Evolutionary conservation across 345 rosid species (phyloP), one percentile per base, ranked within the genome.

Genomic region (Moringa oleifera): DNA sequence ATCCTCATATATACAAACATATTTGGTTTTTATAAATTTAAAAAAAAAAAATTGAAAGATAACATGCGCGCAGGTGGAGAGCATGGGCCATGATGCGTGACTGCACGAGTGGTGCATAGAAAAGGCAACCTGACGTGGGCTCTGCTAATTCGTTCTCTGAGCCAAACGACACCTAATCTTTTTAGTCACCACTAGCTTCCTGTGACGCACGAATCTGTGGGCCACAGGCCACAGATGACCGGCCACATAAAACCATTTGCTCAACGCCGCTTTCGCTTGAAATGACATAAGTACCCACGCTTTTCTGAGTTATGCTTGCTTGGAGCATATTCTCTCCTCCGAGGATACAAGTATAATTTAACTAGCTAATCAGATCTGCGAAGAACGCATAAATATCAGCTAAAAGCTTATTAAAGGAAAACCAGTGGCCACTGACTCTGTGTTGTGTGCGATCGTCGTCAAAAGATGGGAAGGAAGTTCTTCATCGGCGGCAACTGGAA

Each of bases 401-500:
- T 11, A 28, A 28, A 28, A 28, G 8, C 33, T 8, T 28, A 7
- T 33, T 16, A 11, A 1, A 41, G 13, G 17, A 41, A 41, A 41
- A 41, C 47, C 47, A 41, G 47, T 41, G 17, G 47, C 13, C 47
- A 41, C 47, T 41, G 47, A 16, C 13, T 41, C 12, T 41, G 47
- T 16, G 17, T 41, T 41, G 47, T 41, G 47, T 62, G 71, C 63
- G 71, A 65, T 71, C 66, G 52, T 63, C 76, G 65, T n/a, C 50
- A 57, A 22, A 45, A 53, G 7, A 92, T 89, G 98, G 95, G 70
- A 19, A 79, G 98, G 66, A 87, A 69, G 71, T 92, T 92, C 81
- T 89, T 87, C 66, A 91, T 92, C 31, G 98, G 98, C 69, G 98
- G 96, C 16, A 92, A 92, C 90, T 92, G 96, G 95, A 92, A 92